phyloP scores from a whole-genome alignment of 2,329 filamentous ascomycete genomes.

The Colletotrichum siamense region DNA sequence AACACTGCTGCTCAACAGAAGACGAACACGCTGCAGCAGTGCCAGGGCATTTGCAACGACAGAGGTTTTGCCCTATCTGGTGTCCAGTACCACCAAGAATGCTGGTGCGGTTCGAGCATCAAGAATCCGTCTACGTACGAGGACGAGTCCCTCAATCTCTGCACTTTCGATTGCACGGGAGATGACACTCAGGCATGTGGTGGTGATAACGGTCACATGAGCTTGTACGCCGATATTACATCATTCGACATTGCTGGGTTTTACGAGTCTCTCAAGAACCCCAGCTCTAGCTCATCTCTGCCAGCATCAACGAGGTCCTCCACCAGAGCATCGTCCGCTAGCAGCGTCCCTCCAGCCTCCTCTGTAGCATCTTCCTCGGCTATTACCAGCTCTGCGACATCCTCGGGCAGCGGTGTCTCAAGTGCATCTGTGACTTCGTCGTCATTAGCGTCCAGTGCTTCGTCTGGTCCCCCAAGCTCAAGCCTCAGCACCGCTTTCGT shows the following conservation, averaged over 20 bases:
- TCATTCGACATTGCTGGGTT: constrained; percentile 30
- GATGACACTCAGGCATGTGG: constrained; percentile 33
- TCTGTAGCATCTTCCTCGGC: neutral
- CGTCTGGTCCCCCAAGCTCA: constrained; percentile 14
- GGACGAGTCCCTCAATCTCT: constrained; percentile 28
- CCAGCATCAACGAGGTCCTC: neutral
- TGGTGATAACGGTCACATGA: constrained; percentile 36
- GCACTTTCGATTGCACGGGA: constrained; percentile 33
- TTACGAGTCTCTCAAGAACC: constrained; percentile 13
- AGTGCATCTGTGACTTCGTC: neutral
- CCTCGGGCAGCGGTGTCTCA: neutral
- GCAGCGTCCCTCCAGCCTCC: neutral
- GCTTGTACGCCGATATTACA: constrained; percentile 34
- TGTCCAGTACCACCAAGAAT: constrained; percentile 36
- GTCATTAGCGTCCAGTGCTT: neutral
- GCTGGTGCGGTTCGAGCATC: constrained; percentile 33
- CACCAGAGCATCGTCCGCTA: constrained; percentile 8
- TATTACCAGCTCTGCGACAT: neutral
- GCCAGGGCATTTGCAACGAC: constrained; percentile 32
- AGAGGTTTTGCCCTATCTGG: constrained; percentile 37
- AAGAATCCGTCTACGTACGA: constrained; percentile 28
- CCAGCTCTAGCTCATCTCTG: constrained; percentile 5
- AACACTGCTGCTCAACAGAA: constrained; percentile 26
- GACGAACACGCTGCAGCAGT: constrained; percentile 39
- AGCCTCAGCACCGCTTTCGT: neutral